Evolutionary conservation across 1,139 yeast species (phyloP).

Genomic region (Candida glucosophila): DNA sequence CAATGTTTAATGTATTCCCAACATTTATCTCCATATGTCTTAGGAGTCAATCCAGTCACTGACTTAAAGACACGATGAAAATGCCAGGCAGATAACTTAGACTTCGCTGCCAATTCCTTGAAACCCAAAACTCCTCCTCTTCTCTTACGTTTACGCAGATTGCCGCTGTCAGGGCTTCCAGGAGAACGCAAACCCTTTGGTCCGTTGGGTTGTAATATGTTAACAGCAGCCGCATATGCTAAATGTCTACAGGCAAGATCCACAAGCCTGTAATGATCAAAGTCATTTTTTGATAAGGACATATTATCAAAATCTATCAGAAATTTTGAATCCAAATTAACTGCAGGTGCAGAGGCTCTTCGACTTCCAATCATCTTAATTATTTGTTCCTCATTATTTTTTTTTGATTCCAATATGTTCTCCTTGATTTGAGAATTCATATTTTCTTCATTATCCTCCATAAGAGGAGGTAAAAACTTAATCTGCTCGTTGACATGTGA

Average conservation of each 20-base stretch:
- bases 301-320: constrained; percentile 19
- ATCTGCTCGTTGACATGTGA: constrained; percentile 46
- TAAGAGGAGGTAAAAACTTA: constrained; percentile 46
- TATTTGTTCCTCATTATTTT: constrained; percentile 19
- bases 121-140: constrained; percentile 87
- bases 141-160: constrained; percentile 45
- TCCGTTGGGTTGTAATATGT: constrained; percentile 32
- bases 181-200: too few relatives aligned
- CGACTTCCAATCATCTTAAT: constrained; percentile 14
- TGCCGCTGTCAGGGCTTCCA: constrained; percentile 6
- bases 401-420: constrained; percentile 25
- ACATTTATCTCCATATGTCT: constrained; percentile 83
- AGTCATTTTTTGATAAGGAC: constrained; percentile 44
- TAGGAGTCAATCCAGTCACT: constrained; percentile 80
- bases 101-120: constrained; percentile 79
- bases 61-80: constrained; percentile 83
- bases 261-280: constrained; percentile 63
- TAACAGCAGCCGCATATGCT: constrained; percentile 69
- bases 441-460: constrained; percentile 38
- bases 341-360: constrained; percentile 21
- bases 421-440: constrained; percentile 32
- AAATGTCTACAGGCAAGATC: constrained; percentile 79
- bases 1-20: constrained; percentile 53
- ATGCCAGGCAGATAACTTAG: constrained; percentile 88
- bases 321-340: constrained; percentile 15